Percentiles rank a stretch among this genome's conserved stretches.
phyloP scores from a whole-genome alignment of 2,329 filamentous ascomycete genomes.

The Pestalotiopsis sp. region DNA sequence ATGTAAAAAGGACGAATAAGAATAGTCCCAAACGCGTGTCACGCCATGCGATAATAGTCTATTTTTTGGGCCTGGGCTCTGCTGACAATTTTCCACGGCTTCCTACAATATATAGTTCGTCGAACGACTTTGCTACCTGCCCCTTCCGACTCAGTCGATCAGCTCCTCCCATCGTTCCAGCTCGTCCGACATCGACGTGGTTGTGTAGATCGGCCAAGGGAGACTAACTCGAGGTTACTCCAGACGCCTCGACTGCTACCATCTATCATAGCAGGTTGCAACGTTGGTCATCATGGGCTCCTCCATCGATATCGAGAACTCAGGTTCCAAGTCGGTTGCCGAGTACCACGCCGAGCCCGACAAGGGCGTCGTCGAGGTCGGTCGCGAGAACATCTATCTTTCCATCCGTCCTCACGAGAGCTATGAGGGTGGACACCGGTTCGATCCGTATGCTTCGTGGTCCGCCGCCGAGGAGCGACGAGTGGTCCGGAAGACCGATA shows the following conservation, averaged over 20 bases:
- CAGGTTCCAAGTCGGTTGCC: not conserved
- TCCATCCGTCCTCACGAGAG: slow-evolving; percentile 30
- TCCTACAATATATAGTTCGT: not conserved
- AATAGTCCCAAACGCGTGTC: slow-evolving; percentile 3
- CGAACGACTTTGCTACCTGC: slow-evolving; percentile 1
- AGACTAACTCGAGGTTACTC: not conserved
- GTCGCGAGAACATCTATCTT: slow-evolving; percentile 38
- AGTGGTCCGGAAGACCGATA: slow-evolving; percentile 55
- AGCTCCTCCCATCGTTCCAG: not conserved
- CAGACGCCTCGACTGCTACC: not conserved
- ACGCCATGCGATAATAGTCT: not conserved
- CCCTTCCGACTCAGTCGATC: not conserved
- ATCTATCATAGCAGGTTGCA: not conserved
- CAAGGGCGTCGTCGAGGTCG: slow-evolving; percentile 29
- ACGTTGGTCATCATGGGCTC: slow-evolving; percentile 10
- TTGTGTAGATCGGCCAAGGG: not conserved
- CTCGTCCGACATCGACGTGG: not conserved
- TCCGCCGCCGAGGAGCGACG: slow-evolving; percentile 56
- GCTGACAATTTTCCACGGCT: not conserved
- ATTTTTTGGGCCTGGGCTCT: not conserved
- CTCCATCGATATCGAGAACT: slow-evolving; percentile 12
- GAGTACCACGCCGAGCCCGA: not conserved
- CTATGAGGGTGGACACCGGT: slow-evolving; percentile 45
- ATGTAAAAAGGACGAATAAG: not conserved
- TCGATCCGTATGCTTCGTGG: slow-evolving; percentile 48